Evolutionary conservation across 768 basidiomycete species (phyloP), one percentile per base, ranked within the genome.

Genomic region (Infundibulicybe gibba): DNA sequence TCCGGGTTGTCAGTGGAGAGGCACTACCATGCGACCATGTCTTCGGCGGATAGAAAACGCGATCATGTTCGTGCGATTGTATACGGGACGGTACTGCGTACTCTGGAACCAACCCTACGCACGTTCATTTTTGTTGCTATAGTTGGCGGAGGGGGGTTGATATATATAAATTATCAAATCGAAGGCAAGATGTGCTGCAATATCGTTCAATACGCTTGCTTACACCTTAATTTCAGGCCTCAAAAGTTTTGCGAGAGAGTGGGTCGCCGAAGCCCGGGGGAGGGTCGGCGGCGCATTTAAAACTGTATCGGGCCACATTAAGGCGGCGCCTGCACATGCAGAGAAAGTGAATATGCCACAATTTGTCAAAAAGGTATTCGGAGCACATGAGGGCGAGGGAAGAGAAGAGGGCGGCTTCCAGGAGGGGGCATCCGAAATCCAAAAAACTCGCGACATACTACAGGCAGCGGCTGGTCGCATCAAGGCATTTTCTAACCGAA

Each of bases 141-240:
- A 1, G 79, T 94, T 19, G 94, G 94, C 4, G 94, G 88, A 0
- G 94, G 94, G 8, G 86, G 91, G 0, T 70, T 95, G 47, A 90
- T 90, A 4, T 98, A 97, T 67, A 94, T 93, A 16, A 94, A 95
- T 63, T 95, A 95, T 72, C 94, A 94, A 69, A 85, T 95, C 57
- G 94, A 98, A 72, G 91, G 94, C 92, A 51, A 54, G 77, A 30
- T 45, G 0, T 6, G 37, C 31, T 45, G 19, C 42, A 8, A 16
- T 20, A n/a, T 17, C n/a, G n/a, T 31, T 16, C 44, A 3, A 25
- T 42, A 2, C 20, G 37, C 14, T 12, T 11, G 17, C 43, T 42
- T 32, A 53, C 43, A 21, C 33, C 6, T 47, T 13, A 21, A 15
- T n/a, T 21, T 20, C 49, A 93, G 90, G 91, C 62, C 74, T 91